Evolutionary conservation across 306 rosid genomes (phyloP).

Genomic region (Fagus sylvatica): DNA sequence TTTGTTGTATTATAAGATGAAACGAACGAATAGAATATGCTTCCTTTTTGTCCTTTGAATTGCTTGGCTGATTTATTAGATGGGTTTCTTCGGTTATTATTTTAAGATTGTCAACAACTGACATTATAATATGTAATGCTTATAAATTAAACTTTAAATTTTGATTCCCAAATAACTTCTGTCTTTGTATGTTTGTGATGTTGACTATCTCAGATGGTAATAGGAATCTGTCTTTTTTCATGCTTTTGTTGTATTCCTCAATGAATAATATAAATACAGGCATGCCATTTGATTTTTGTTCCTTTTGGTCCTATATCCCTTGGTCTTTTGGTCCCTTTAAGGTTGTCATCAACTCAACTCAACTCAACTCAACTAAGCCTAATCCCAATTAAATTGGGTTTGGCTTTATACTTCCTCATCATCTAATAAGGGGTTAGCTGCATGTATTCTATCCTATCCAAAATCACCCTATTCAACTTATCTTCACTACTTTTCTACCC

Average conservation of each 20-base stretch:
- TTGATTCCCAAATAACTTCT: neutral
- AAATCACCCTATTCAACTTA: too few relatives aligned
- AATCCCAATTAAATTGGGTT: neutral
- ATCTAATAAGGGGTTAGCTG: too few relatives aligned
- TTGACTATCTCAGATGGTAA: neutral
- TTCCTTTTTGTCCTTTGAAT: neutral
- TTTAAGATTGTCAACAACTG: neutral
- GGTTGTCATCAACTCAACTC: neutral
- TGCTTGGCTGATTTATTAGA: neutral
- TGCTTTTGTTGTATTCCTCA: neutral
- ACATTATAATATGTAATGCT: neutral
- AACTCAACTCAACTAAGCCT: neutral
- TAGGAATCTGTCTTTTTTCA: neutral
- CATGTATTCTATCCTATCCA: too few relatives aligned
- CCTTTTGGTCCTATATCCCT: neutral
- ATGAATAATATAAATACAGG: neutral
- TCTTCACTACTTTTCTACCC: too few relatives aligned
- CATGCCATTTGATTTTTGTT: neutral
- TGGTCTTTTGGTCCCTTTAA: neutral
- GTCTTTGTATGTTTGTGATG: neutral
- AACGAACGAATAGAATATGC: neutral
- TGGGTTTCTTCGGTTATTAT: neutral
- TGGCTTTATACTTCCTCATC: neutral
- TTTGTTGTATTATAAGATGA: neutral
- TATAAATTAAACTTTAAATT: neutral